Conservation (phyloP, 768 basidiomycete genomes). For the Paxillus ammoniavirescens region DNA sequence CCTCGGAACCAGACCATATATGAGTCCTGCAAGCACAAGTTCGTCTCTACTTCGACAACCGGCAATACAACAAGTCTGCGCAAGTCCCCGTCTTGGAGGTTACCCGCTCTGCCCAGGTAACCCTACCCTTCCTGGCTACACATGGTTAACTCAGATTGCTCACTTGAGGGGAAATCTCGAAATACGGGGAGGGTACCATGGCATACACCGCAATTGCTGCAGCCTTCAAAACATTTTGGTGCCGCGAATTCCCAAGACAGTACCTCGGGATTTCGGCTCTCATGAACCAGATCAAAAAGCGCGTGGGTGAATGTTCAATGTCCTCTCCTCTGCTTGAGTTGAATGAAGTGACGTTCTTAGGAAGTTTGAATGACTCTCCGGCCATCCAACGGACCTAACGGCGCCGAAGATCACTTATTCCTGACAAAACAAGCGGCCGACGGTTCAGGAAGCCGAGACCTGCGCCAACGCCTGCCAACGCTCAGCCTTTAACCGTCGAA, state of each 20-base stretch:
- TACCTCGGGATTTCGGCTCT: slow-evolving; percentile 38
- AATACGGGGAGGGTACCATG: slow-evolving; percentile 8
- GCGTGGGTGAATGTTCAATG: slow-evolving; percentile 23
- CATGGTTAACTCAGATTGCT: slow-evolving; percentile 5
- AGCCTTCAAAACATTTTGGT: slow-evolving; percentile 38
- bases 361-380: slow-evolving; percentile 27
- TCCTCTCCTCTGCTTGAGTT: neutral
- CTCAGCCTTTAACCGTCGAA: slow-evolving; percentile 33
- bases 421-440: slow-evolving; percentile 43
- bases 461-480: slow-evolving; percentile 32
- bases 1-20: slow-evolving; percentile 43
- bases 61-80: slow-evolving; percentile 34
- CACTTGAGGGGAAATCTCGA: slow-evolving; percentile 13
- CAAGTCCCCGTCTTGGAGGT: slow-evolving; percentile 16
- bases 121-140: slow-evolving; percentile 19
- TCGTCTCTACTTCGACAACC: slow-evolving; percentile 32
- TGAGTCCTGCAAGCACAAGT: slow-evolving; percentile 41
- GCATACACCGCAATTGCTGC: slow-evolving; percentile 42
- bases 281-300: slow-evolving; percentile 34
- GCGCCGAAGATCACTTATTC: slow-evolving; percentile 48
- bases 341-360: slow-evolving; percentile 13
- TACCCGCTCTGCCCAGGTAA: no score
- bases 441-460: slow-evolving; percentile 31
- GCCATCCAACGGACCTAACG: slow-evolving; percentile 37
- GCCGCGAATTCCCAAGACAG: slow-evolving; percentile 37